Conservation (phyloP, 257 asterid genomes). For the Oldenlandia corymbosa region DNA sequence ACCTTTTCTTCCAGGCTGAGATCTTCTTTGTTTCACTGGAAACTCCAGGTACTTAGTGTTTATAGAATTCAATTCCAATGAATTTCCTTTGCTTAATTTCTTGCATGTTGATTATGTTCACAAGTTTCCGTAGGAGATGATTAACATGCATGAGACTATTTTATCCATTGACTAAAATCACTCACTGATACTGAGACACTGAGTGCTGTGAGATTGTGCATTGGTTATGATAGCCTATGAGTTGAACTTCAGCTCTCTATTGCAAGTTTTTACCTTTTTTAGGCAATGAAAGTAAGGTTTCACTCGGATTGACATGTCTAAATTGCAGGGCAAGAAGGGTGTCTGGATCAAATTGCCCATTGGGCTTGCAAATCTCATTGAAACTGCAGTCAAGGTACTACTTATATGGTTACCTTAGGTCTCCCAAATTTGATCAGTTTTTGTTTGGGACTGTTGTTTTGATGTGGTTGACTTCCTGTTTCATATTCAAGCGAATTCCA, state of each 20-base stretch:
- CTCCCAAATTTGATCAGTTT: background rate
- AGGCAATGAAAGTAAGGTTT: too few relatives aligned
- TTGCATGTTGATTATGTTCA: background rate
- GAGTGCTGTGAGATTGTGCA: too few relatives aligned
- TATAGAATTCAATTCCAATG: background rate
- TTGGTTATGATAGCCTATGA: background rate
- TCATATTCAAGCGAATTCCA: background rate
- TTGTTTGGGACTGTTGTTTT: background rate
- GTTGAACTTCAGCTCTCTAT: background rate
- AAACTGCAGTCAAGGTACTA: conserved; percentile 55
- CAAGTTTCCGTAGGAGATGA: background rate
- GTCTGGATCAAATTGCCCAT: conserved; percentile 68
- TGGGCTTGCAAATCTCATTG: conserved; percentile 51
- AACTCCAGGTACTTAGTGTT: conserved; percentile 44
- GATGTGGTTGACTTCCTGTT: background rate
- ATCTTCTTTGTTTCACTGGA: conserved; percentile 51
- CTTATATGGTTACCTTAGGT: background rate
- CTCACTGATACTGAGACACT: too few relatives aligned
- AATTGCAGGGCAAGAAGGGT: conserved; percentile 72
- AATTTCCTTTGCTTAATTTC: background rate
- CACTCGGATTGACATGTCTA: background rate
- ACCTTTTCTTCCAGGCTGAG: conserved; percentile 38
- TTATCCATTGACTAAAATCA: background rate
- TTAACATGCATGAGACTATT: background rate
- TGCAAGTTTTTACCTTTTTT: background rate